A percentile compares a stretch with the other conserved stretches of the same genome.
Evolutionary conservation across 352 stramenopile species (phyloP).

Genomic region (Phytophthora capsici): DNA sequence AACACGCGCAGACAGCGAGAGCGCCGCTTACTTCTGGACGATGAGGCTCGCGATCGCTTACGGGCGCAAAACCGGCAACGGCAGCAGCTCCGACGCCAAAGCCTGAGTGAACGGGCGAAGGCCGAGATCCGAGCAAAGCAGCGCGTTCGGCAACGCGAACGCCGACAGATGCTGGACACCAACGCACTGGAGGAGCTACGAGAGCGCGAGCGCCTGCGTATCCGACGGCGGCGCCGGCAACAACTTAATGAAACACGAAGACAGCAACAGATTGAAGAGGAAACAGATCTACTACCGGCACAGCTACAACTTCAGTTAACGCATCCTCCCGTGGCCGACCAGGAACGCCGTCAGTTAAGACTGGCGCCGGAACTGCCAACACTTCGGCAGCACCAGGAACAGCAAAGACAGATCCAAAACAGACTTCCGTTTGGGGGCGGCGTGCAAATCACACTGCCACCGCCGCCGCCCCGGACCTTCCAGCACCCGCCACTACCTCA

Average conservation of each 20-base stretch:
- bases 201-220: slow-evolving; percentile 54
- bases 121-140: slow-evolving; percentile 51
- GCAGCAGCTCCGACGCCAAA: slow-evolving; percentile 57
- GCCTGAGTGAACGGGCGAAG: slow-evolving; percentile 48
- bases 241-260: slow-evolving; percentile 17
- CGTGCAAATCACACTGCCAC: slow-evolving; percentile 49
- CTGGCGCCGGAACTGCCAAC: slow-evolving; percentile 35
- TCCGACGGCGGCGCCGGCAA: slow-evolving; percentile 39
- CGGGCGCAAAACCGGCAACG: slow-evolving; percentile 70
- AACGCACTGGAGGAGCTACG: slow-evolving; percentile 47
- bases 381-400: slow-evolving; percentile 30
- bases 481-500: slow-evolving; percentile 50
- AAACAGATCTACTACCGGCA: neutral
- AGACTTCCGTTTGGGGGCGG: slow-evolving; percentile 34
- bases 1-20: slow-evolving; percentile 53
- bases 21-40: slow-evolving; percentile 55
- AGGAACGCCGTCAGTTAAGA: slow-evolving; percentile 23
- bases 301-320: slow-evolving; percentile 1
- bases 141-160: slow-evolving; percentile 45
- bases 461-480: slow-evolving; percentile 31
- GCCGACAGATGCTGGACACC: slow-evolving; percentile 53
- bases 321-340: slow-evolving; percentile 3
- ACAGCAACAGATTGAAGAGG: slow-evolving; percentile 13
- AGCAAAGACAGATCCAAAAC: slow-evolving; percentile 29
- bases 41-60: slow-evolving; percentile 35